Evolutionary conservation across 768 basidiomycete species (phyloP).

Genomic region (Hypholoma fasciculare): DNA sequence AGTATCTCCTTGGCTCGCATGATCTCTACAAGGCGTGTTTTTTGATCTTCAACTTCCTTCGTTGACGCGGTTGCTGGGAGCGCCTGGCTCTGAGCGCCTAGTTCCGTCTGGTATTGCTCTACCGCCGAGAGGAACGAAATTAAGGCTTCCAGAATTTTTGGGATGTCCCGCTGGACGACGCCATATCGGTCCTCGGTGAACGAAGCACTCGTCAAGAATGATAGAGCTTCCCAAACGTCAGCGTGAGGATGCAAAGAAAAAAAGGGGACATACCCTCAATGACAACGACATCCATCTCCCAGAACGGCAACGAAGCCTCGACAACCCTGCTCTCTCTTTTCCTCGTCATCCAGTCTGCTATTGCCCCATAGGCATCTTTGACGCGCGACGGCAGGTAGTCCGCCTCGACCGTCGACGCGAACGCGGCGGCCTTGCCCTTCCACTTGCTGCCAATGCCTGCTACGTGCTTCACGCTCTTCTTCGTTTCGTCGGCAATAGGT

Average conservation of each 20-base stretch:
- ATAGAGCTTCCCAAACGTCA: constrained; percentile 48
- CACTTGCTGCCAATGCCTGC: constrained; percentile 8
- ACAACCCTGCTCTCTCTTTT: constrained; percentile 54
- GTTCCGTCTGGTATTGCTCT: constrained; percentile 61
- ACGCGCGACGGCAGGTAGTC: constrained; percentile 31
- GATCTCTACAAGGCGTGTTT: constrained; percentile 47
- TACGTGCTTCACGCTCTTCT: constrained; percentile 17
- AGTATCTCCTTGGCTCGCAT: constrained; percentile 56
- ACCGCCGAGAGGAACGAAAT: constrained; percentile 64
- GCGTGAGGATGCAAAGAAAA: background rate
- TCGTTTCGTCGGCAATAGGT: constrained; percentile 20
- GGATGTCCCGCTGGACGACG: constrained; percentile 82
- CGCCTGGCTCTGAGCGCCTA: constrained; percentile 42
- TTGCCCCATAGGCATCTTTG: constrained; percentile 20
- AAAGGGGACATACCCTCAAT: constrained; percentile 51
- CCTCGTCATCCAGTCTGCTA: constrained; percentile 55
- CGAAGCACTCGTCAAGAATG: constrained; percentile 68
- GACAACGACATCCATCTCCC: constrained; percentile 61
- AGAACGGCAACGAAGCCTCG: constrained; percentile 56
- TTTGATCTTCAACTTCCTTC: constrained; percentile 37
- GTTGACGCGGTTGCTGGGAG: constrained; percentile 31
- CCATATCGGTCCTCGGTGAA: constrained; percentile 81
- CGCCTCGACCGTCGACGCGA: constrained; percentile 5
- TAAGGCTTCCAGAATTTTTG: constrained; percentile 77
- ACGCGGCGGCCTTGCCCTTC: constrained; percentile 1